Evolutionary conservation across 2,329 filamentous ascomycete species (phyloP), one percentile per base, ranked within the genome.

Genomic region (Plenodomus biglobosus): DNA sequence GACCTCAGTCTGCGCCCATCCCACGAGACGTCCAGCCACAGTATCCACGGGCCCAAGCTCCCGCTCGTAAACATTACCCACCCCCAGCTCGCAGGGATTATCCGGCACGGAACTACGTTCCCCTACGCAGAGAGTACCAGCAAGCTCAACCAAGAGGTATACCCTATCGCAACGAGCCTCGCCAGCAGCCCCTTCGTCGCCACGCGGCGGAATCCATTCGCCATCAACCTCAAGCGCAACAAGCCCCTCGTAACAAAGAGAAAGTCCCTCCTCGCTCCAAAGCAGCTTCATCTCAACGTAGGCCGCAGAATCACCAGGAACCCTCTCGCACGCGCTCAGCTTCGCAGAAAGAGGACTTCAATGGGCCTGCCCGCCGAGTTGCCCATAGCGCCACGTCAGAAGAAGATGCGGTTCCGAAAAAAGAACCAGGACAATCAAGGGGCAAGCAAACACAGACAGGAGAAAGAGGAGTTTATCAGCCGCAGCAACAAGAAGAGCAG

Each of bases 241-340:
- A 61, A 50, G 32, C 20, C 43, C 32, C 52, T 57, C 46, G 52
- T 58, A 4, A 56, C 54, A 39, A 61, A 50, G 46, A 47, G 56
- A 47, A 47, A 44, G 24, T 44, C 48, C 21, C 39, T 56, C 20
- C 22, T 24, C 22, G 48, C 38, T 27, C 39, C 44, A 54, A 53
- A 16, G 37, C 58, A 53, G 41, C 42, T 46, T 8, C 45, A 49
- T 42, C 55, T 61, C 19, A 45, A 50, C 52, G 53, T 61, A 38
- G 56, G 50, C 40, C 51, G 53, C 38, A 52, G 46, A 36, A 35
- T 51, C 35, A 58, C 48, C 15, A 58, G 43, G 38, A 56, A 56
- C 34, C 52, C 53, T 1, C 37, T 59, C 48, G 50, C 53, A 3
- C 49, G 42, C 36, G 40, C 38, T 30, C 43, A 46, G 38, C 42